Evolutionary conservation across 208 protist genomes (phyloP).

Genomic region (Trichomonas gallinae): DNA sequence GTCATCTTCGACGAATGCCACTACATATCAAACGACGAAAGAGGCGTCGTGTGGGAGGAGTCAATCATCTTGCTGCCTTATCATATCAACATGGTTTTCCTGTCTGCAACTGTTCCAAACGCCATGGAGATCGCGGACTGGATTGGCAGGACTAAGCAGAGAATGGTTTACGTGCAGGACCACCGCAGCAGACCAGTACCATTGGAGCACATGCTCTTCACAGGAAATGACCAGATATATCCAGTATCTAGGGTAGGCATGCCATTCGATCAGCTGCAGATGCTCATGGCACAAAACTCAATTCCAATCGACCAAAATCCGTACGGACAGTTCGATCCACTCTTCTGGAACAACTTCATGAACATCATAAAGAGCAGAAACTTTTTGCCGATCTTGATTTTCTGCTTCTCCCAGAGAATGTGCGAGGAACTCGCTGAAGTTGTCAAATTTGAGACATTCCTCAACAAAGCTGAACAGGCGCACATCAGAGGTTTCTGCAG

Average conservation of each 20-base stretch:
- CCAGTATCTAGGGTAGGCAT: not conserved
- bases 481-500: not conserved
- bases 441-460: not conserved
- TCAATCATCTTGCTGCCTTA: conserved; percentile 95
- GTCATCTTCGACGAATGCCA: conserved; percentile 82
- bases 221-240: not conserved
- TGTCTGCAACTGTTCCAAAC: conserved; percentile 56
- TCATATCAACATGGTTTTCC: conserved; percentile 93
- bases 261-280: not conserved
- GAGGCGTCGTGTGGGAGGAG: conserved; percentile 99
- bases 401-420: not conserved
- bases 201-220: conserved; percentile 68
- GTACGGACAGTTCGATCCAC: not conserved
- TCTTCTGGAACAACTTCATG: not conserved
- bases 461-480: not conserved
- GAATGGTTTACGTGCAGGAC: not conserved
- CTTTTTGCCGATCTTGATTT: not conserved
- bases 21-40: conserved; percentile 86
- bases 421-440: not conserved
- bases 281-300: not conserved
- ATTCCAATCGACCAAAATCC: not conserved
- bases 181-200: conserved; percentile 77
- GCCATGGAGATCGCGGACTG: conserved; percentile 20
- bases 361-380: not conserved
- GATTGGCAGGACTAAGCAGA: conserved; percentile 26